Evolutionary conservation across 257 asterid species (phyloP), one percentile per base, ranked within the genome.

Genomic region (Coffea canephora): DNA sequence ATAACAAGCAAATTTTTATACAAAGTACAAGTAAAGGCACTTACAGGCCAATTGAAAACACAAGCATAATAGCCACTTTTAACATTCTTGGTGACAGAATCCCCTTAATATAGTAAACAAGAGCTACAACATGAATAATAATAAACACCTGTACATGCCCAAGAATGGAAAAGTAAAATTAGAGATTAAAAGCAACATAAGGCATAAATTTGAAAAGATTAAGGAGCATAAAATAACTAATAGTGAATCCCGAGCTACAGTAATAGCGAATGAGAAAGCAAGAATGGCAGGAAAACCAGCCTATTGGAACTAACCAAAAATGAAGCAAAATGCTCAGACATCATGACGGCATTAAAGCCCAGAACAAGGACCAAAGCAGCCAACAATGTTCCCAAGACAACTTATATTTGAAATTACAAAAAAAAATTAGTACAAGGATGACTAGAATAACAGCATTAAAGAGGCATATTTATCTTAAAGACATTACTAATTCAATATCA

Each of bases 321-420:
- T 21, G 99, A 95, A 48, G 97, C 98, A 84, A 95, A 95, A 86
- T 95, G 99, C 83, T 95, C 99, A 5, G 99, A 95, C 75, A 98
- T 95, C 98, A 95, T 86, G 77, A 95, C 96, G 71, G 99, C 99
- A 87, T 95, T 95, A 86, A 95, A 95, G 41, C 99, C 99, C 78
- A 95, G 98, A 82, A 95, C 99, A 57, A 98, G 98, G 81, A 95
- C 99, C 88, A 93, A 87, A 71, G 99, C 84, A 3, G 99, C 98
- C 83, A 95, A 86, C 79, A 95, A 61, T 46, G 99, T 95, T 78
- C 99, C 99, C 83, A 95, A 82, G 85, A 95, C 90, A 80, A 95
- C 97, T 97, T 95, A 89, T 83, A 91, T 72, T 15, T 19, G 57
- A 8, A 71, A 54, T 69, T 23, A 59, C 39, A 43, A 69, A 52